A percentile compares a stretch with the other conserved stretches of the same genome.
Conservation (phyloP, 2,329 filamentous ascomycete species). For the Rhytidhysteron rufulum region DNA sequence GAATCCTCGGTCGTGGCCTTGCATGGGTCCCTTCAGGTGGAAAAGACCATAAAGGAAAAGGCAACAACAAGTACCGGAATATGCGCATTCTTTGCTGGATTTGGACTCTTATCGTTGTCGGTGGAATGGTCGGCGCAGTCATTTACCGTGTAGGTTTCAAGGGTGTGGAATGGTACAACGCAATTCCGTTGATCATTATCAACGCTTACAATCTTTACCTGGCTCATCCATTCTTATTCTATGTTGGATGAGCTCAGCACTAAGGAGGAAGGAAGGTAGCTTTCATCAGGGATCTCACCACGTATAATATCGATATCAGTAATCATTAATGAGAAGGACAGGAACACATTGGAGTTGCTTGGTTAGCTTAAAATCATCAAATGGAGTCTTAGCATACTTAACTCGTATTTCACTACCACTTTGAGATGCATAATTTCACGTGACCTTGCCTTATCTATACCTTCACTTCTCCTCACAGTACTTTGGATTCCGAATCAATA, state of each 20-base stretch:
- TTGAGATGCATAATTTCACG: too few species aligned
- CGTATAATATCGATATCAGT: too few species aligned
- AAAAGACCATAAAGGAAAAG: slow-evolving; percentile 39
- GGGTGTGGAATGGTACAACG: slow-evolving; percentile 39
- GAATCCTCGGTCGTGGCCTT: slow-evolving; percentile 37
- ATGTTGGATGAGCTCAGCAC: not conserved
- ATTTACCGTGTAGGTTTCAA: slow-evolving; percentile 28
- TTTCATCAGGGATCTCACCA: too few species aligned
- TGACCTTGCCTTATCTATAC: too few species aligned
- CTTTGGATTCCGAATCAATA: too few species aligned
- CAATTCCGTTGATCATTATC: slow-evolving; percentile 37
- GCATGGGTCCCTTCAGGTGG: slow-evolving; percentile 40
- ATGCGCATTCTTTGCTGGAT: slow-evolving; percentile 40
- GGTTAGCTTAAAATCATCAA: too few species aligned
- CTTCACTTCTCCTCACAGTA: too few species aligned
- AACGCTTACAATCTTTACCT: slow-evolving; percentile 40
- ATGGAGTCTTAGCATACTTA: too few species aligned
- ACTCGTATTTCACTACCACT: too few species aligned
- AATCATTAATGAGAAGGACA: too few species aligned
- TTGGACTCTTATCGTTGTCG: slow-evolving; percentile 34
- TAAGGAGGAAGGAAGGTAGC: too few species aligned
- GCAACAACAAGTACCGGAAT: slow-evolving; percentile 41
- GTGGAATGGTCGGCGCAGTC: slow-evolving; percentile 33
- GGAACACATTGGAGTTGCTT: too few species aligned
- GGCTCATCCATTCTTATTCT: slow-evolving; percentile 40